phyloP scores from a whole-genome alignment of 106 monocot genomes.

The Dioscorea alata region DNA sequence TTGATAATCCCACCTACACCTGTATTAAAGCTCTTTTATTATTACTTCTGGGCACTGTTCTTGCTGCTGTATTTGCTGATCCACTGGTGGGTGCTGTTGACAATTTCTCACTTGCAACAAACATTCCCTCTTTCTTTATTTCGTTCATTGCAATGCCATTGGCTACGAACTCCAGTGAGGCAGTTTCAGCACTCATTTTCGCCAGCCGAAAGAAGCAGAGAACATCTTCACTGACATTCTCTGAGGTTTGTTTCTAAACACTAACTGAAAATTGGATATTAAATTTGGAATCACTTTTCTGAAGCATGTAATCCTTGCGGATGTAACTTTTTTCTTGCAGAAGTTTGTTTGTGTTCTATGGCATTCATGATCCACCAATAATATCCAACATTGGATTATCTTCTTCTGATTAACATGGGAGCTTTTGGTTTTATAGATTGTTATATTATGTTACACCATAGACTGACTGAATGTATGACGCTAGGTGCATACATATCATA shows the following conservation, averaged over 20 bases:
- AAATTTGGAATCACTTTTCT: no score
- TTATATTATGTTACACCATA: no score
- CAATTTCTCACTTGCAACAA: constrained; percentile 68
- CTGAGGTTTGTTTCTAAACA: constrained; percentile 44
- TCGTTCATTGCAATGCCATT: constrained; percentile 81
- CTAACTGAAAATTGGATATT: no score
- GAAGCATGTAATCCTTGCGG: no score
- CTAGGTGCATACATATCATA: no score
- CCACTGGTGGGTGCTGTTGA: constrained; percentile 74
- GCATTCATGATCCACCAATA: no score
- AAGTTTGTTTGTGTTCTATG: no score
- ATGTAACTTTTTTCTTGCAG: no score
- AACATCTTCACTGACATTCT: constrained; percentile 67
- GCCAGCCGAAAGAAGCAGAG: constrained; percentile 66
- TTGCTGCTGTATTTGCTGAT: constrained; percentile 65
- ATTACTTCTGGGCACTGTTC: constrained; percentile 51
- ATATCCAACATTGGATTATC: no score
- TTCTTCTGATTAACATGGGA: no score
- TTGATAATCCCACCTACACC: constrained; percentile 37
- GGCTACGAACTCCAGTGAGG: constrained; percentile 80
- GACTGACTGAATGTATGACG: no score
- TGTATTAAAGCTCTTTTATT: constrained; percentile 41
- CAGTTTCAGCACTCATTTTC: constrained; percentile 74
- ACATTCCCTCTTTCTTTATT: constrained; percentile 72
- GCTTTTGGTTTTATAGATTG: no score